Percentiles rank a stretch among this genome's conserved stretches.
These are phyloP conservation scores for Cucumis sativus DNA, from an alignment of 306 rosid species.

Conservation along the genomic window DNA sequence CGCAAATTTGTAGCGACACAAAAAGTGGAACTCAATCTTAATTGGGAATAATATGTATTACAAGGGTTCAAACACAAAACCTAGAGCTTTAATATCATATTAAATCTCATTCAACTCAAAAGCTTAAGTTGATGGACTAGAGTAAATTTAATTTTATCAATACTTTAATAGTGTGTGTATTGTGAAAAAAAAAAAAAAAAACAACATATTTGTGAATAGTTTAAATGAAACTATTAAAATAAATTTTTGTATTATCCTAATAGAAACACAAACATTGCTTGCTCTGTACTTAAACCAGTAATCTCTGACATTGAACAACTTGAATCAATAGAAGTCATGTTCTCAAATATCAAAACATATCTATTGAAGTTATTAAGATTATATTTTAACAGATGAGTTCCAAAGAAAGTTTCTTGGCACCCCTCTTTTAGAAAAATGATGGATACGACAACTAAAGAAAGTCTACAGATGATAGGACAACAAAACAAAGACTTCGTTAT, in stretches of 20 bases:
- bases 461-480: not conserved
- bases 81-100: not conserved
- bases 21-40: not conserved
- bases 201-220: not conserved
- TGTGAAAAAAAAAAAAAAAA: too few species aligned
- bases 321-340: not conserved
- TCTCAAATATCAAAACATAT: not conserved
- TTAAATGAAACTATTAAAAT: not conserved
- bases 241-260: not conserved
- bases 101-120: too few species aligned
- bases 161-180: too few species aligned
- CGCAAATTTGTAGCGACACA: not conserved
- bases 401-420: not conserved
- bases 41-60: not conserved
- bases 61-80: not conserved
- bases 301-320: not conserved
- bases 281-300: not conserved
- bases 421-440: not conserved
- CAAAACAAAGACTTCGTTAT: not conserved
- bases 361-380: not conserved
- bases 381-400: not conserved
- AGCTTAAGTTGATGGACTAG: not conserved
- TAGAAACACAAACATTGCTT: not conserved
- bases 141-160: too few species aligned
- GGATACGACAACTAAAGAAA: not conserved